Evolutionary conservation across 1,284 basidiomycete genomes (phyloP).

Genomic region (Marasmius oreades): DNA sequence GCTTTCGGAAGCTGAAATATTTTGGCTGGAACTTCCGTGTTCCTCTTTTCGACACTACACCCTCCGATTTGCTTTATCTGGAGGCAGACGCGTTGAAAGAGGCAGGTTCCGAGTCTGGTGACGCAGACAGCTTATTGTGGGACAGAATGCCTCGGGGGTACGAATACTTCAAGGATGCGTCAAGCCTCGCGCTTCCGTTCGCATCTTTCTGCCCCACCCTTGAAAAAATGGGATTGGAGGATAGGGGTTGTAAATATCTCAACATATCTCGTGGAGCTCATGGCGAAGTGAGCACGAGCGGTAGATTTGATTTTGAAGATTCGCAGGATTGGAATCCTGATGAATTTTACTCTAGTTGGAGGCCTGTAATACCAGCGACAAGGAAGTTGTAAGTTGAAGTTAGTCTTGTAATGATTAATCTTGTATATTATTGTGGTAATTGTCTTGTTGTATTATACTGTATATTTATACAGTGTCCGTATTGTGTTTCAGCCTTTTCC

Average conservation of each 20-base stretch:
- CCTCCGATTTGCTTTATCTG: neutral
- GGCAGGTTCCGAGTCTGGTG: neutral
- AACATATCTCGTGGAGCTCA: neutral
- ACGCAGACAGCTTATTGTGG: neutral
- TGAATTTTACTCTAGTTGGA: neutral
- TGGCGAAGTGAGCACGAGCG: neutral
- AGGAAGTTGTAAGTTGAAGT: too few relatives aligned
- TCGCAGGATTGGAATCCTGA: neutral
- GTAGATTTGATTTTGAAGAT: neutral
- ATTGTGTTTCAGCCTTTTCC: too few relatives aligned
- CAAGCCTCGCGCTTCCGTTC: neutral
- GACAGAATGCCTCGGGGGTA: neutral
- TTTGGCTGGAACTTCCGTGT: slow-evolving; percentile 7
- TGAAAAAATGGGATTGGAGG: neutral
- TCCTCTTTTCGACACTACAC: neutral
- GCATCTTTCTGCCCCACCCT: neutral
- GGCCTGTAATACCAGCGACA: neutral
- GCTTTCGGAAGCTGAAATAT: slow-evolving; percentile 1
- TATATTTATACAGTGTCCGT: too few relatives aligned
- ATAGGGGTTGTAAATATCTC: neutral
- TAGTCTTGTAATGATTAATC: too few relatives aligned
- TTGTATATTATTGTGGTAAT: too few relatives aligned
- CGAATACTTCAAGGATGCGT: neutral
- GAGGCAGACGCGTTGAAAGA: neutral
- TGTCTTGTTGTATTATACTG: too few relatives aligned